Evolutionary conservation across 2,329 filamentous ascomycete genomes (phyloP).

Genomic region (Calonectria fujianensis): DNA sequence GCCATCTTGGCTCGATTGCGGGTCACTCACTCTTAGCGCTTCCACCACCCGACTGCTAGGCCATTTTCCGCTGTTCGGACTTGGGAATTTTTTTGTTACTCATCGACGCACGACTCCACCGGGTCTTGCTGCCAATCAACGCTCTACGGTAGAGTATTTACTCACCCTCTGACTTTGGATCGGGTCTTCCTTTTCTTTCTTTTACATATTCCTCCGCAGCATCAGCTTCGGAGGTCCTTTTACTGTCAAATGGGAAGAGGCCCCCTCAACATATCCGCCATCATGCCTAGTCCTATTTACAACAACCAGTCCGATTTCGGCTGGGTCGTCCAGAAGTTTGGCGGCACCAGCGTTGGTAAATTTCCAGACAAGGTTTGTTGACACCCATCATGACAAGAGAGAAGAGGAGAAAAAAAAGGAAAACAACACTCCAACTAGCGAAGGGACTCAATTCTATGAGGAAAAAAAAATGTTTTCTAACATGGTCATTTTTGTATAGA

Average conservation of each 20-base stretch:
- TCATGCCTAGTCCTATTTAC: constrained; percentile 59
- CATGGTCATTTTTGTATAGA: constrained; percentile 53
- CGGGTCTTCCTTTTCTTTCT: constrained; percentile 17
- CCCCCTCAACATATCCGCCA: constrained; percentile 26
- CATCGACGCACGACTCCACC: constrained; percentile 49
- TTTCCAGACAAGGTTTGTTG: constrained; percentile 81
- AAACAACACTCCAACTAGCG: background rate
- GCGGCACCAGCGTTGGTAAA: constrained; percentile 96
- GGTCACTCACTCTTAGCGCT: constrained; percentile 19
- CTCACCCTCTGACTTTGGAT: constrained; percentile 28
- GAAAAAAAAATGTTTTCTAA: constrained; percentile 23
- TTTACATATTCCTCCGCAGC: constrained; percentile 21
- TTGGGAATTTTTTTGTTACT: constrained; percentile 49
- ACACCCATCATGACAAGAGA: background rate
- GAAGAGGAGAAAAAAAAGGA: background rate
- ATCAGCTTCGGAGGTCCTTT: constrained; percentile 23
- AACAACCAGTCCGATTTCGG: constrained; percentile 65
- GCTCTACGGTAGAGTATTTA: constrained; percentile 31
- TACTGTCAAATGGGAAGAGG: constrained; percentile 12
- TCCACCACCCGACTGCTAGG: constrained; percentile 7
- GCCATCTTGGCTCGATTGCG: constrained; percentile 13
- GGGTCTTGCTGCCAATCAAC: constrained; percentile 28
- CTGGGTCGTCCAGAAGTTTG: constrained; percentile 97
- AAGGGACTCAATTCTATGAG: background rate
- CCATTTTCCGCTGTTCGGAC: constrained; percentile 21